Percentiles rank a stretch among this genome's conserved stretches.
Conservation (phyloP, 371 early-diverging fungal genomes). For the Rhizopus delemar region DNA sequence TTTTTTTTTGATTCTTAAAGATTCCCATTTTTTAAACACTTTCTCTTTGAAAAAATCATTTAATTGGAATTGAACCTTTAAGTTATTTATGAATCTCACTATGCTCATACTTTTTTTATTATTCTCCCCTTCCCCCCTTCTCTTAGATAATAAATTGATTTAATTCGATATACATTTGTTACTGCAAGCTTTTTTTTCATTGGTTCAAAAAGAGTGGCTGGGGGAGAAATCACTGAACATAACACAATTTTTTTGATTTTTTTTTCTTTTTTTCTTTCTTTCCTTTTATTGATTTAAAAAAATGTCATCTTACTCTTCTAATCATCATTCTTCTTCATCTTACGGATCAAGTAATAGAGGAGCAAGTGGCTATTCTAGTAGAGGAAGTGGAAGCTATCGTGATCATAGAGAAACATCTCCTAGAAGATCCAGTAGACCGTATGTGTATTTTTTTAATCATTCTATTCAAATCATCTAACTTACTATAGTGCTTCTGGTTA, state of each 20-base stretch:
- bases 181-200: not conserved
- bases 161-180: not conserved
- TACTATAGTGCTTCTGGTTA: constrained; percentile 31
- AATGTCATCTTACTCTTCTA: constrained; percentile 37
- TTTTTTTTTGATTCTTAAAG: not conserved
- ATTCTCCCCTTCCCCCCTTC: not conserved
- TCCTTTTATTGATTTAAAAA: constrained; percentile 5
- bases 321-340: constrained; percentile 30
- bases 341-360: constrained; percentile 15
- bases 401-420: constrained; percentile 43
- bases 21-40: constrained; percentile 3
- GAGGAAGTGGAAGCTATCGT: constrained; percentile 29
- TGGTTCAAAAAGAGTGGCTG: constrained; percentile 3
- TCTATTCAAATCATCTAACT: constrained; percentile 1
- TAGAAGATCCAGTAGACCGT: constrained; percentile 45
- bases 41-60: not conserved
- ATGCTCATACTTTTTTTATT: not conserved
- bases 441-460: constrained; percentile 12
- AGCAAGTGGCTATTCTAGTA: constrained; percentile 16
- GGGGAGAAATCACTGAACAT: not conserved
- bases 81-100: constrained; percentile 5
- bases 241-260: not conserved
- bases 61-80: not conserved
- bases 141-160: not conserved
- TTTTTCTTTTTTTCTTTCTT: constrained; percentile 7